Evolutionary conservation across 129 eudicot species (phyloP).

Genomic region (Flaveria ramosissima): DNA sequence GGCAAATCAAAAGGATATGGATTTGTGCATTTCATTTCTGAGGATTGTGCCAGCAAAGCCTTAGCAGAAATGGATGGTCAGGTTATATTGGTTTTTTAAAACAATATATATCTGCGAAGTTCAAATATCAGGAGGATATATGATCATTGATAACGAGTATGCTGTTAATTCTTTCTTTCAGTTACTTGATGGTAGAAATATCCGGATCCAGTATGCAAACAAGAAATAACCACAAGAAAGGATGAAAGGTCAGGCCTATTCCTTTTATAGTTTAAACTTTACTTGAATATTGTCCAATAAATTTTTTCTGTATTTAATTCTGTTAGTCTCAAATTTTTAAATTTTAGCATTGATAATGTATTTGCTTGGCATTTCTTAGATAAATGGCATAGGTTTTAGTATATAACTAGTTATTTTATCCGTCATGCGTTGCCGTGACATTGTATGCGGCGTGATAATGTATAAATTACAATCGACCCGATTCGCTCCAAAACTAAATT

Average conservation of each 20-base stretch:
- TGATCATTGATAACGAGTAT: background rate
- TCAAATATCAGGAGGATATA: background rate
- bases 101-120: background rate
- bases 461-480: too few relatives aligned
- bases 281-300: background rate
- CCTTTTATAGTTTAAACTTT: background rate
- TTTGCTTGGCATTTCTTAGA: background rate
- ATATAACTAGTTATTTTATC: background rate
- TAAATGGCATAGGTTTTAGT: background rate
- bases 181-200: slow-evolving; percentile 55
- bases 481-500: too few relatives aligned
- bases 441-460: too few relatives aligned
- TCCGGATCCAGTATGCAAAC: slow-evolving; percentile 55
- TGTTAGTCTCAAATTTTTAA: background rate
- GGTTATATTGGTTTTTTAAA: slow-evolving; percentile 31
- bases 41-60: slow-evolving; percentile 67
- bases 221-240: slow-evolving; percentile 25
- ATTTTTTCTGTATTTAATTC: too few relatives aligned
- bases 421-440: too few relatives aligned
- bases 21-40: slow-evolving; percentile 55
- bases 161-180: slow-evolving; percentile 16
- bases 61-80: slow-evolving; percentile 69
- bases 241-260: background rate
- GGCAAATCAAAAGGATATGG: slow-evolving; percentile 79
- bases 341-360: background rate